phyloP scores from a whole-genome alignment of 73 alveolate genomes.

The Breviolum minutum region DNA sequence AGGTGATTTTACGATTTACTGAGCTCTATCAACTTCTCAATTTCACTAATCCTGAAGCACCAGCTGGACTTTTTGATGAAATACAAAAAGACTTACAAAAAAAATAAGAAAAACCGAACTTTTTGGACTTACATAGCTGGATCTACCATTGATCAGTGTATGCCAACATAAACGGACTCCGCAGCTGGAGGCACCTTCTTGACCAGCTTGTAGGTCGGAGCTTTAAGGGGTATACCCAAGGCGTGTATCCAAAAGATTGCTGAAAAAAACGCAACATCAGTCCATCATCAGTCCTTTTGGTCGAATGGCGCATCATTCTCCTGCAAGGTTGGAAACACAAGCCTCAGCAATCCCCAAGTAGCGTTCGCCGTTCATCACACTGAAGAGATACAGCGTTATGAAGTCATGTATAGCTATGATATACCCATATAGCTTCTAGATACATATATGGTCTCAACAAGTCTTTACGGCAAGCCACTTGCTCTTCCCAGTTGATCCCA shows the following conservation, averaged over 20 bases:
- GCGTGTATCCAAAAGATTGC: not conserved
- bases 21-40: not conserved
- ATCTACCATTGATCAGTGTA: not conserved
- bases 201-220: not conserved
- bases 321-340: constrained; percentile 25
- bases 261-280: not conserved
- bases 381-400: not conserved
- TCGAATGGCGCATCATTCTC: constrained; percentile 9
- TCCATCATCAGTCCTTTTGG: constrained; percentile 23
- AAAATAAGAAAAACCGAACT: not conserved
- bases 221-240: not conserved
- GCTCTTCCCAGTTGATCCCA: constrained; percentile 7
- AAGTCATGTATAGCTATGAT: not conserved
- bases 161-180: not conserved
- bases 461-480: not conserved
- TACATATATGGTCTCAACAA: not conserved
- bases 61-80: not conserved
- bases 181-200: not conserved
- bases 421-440: not conserved
- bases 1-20: not conserved
- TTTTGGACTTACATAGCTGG: too few species aligned
- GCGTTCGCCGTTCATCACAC: not conserved
- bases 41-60: not conserved
- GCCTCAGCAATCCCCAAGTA: not conserved
- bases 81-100: too few species aligned